Base-by-base conservation (phyloP, 2,329 filamentous ascomycete genomes). In the Rutstroemia sp. region DNA sequence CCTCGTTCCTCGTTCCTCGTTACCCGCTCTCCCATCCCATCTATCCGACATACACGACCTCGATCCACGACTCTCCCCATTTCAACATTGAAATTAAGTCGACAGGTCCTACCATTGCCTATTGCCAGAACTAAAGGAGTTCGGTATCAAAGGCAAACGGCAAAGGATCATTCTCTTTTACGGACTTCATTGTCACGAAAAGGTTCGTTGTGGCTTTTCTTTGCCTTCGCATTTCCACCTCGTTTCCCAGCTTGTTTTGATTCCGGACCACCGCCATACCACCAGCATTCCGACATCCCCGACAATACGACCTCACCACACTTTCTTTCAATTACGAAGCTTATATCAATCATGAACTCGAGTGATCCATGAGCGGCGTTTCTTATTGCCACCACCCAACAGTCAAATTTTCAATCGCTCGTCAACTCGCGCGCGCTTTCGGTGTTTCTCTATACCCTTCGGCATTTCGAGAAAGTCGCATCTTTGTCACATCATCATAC, bases 151-250 rank as follows among this genome's bases (percentile, higher is more conserved):
- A 39, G 2, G 2, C 14, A 41, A 7, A 41, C 14, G 18, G 10
- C 10, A 45, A 45, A 18, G 3, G 8, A n/a, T 12, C 16, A 47
- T 47, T 14, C 23, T 54, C 34, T 45, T 54, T 37, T 49, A 42
- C 48, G 48, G 45, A 49, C 45, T 54, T 54, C 12, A 49, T 14
- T 49, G 52, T 54, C 45, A 42, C 30, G 52, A 54, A 54, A 54
- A 54, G 52, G 52, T 54, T 49, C 44, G 52, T 49, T 41, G n/a
- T 8, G n/a, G 12, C 10, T 21, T 41, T 23, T 44, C 25, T 49
- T 34, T 27, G 7, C 19, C 19, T 39, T n/a, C 41, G 19, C 42
- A 34, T 44, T 23, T 55, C 23, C 4, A 18, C 9, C 41, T 34
- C 48, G 4, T 23, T 14, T 21, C 54, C 41, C 19, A 16, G 42